Evolutionary conservation across 306 rosid species (phyloP).

Genomic region (Corylus avellana): DNA sequence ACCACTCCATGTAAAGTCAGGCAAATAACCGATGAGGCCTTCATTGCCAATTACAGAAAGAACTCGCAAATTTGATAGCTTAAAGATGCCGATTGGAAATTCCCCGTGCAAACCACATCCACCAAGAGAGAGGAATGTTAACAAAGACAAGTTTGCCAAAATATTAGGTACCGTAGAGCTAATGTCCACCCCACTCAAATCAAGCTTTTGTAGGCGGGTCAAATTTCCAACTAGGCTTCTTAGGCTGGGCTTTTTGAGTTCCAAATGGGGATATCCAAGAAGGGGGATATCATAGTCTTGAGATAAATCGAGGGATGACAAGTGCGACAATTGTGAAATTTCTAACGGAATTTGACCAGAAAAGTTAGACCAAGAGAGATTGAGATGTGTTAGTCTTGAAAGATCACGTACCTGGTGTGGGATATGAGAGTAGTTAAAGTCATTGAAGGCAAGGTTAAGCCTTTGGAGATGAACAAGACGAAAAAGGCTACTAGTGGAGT

Average conservation of each 20-base stretch:
- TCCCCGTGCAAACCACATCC: slow-evolving; percentile 7
- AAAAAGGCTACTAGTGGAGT: not conserved
- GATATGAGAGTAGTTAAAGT: not conserved
- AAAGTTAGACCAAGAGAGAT: not conserved
- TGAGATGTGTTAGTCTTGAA: not conserved
- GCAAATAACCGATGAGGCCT: not conserved
- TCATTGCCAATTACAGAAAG: not conserved
- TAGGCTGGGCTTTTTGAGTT: not conserved
- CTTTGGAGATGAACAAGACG: not conserved
- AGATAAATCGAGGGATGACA: slow-evolving; percentile 21
- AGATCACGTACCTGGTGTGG: not conserved
- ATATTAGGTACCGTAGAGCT: not conserved
- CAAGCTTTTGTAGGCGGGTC: slow-evolving; percentile 8
- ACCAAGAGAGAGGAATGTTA: not conserved
- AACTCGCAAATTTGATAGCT: not conserved
- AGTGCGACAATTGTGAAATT: too few relatives aligned
- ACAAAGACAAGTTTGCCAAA: not conserved
- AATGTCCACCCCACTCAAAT: not conserved
- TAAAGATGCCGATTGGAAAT: slow-evolving; percentile 11
- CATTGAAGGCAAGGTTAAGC: not conserved
- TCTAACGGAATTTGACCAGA: not conserved
- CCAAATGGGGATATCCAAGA: too few relatives aligned
- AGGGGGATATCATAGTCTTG: accelerated
- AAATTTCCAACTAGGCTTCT: slow-evolving; percentile 4
- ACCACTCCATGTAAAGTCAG: not conserved